Base-by-base conservation (phyloP, 768 basidiomycete species). In the Tylopilus felleus region DNA sequence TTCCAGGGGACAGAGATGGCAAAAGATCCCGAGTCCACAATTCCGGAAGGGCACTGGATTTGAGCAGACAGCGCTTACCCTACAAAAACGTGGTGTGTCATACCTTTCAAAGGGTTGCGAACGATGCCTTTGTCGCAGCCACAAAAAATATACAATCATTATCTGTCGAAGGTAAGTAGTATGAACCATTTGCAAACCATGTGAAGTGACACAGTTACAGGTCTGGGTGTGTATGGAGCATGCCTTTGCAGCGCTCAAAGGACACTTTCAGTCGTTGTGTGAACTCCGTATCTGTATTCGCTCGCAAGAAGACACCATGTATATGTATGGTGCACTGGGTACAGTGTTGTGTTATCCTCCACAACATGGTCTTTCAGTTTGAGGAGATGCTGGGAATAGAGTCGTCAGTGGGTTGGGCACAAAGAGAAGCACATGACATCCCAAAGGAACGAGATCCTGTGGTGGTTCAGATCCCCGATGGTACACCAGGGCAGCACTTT, bases 61-160 rank as follows among this genome's bases (percentile, higher is more conserved):
- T 62, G 56, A 56, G 59, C 23, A 0, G 51, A 63, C 9, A 63
- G 47, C 2, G 50, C 60, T 17, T 63, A 63, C 19, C 47, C 60
- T 16, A 44, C 14, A 6, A 36, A 41, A 14, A 14, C 31, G 3
- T 60, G 56, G 56, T 55, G 56, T 25, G 39, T 55, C 0, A 19
- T 55, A 1, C 53, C 49, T 3, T 55, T 58, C 2, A 58, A 58
- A 29, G 40, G 5, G 1, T 25, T 4, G 1, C 0, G 5, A 31
- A 40, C 5, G 0, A 1, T 6, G 2, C 14, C 6, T 0, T 28
- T 53, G 7, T 44, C 50, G 8, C 28, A 28, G 28, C 28, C 28
- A 35, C 35, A 35, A 14, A 60, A 9, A 60, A 55, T 5, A 5
- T 60, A 44, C 25, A 58, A 62, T 3, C 1, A 1, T 0, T 8